Base-by-base conservation (phyloP, 495 filamentous ascomycete species). In the Amphirosellinia nigrospora region DNA sequence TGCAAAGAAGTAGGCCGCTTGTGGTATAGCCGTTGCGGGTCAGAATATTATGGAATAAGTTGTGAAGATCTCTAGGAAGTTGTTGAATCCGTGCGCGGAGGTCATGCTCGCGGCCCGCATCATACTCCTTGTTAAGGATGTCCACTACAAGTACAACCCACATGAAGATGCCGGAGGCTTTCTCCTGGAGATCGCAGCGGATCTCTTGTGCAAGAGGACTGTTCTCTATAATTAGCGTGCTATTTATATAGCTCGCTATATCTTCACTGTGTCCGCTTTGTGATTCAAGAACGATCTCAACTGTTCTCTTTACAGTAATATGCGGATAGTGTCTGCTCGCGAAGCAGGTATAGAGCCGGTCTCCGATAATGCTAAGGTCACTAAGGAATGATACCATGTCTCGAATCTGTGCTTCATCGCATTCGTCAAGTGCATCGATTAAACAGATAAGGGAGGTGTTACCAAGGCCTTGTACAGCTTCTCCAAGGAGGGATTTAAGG, bases 281-380 rank as follows among this genome's bases (percentile, higher is more conserved):
- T 11, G n/a, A 5, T 45, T 80, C 77, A 11, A 80, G 66, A 8
- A 66, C 60, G 4, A 80, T n/a, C 26, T 70, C 43, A 4, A 81
- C 66, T 10, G 80, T 78, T 13, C 71, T 77, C 19, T 69, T 23
- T 8, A 84, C 78, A 0, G 69, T 71, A 56, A 88, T 82, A 52
- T 84, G 69, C 0, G 85, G 86, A 59, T 86, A 86, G 72, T 85
- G 82, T 16, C 85, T 77, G 74, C 86, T 87, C 0, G 86, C 84
- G 53, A 87, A 81, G 50, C 79, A 84, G 38, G 84, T 60, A 3
- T 36, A 36, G 23, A 28, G 4, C 13, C 36, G 34, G 34, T 41
- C 23, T 2, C 6, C 3, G 16, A 26, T 13, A 39, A 60, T 9
- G 45, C 45, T 39, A 11, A 16, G 45, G 45, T 48, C 45, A 9